Evolutionary conservation across 257 asterid species (phyloP), one percentile per base, ranked within the genome.

Genomic region (Datura wrightii): DNA sequence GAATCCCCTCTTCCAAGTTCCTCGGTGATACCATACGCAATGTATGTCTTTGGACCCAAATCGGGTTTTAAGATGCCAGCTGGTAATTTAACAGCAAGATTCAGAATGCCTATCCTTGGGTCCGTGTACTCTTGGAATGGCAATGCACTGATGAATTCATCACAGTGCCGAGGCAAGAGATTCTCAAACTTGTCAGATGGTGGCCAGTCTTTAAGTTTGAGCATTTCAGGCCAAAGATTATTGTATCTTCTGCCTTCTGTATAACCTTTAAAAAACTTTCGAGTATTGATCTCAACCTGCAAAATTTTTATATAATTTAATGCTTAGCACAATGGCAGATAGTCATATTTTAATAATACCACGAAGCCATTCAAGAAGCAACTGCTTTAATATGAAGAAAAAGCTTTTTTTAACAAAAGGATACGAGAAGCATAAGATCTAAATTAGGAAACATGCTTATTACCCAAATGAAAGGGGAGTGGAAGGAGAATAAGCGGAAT

Each of bases 1-100:
- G 99, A 96, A 89, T 96, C 99, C 19, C 99, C 99, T 89, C 99
- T 92, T 80, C 97, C 98, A 41, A 96, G 98, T 85, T 96, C 99
- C 82, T 92, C 89, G 0, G 13, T 55, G 18, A 86, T 18, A 36
- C 99, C 99, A 86, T 96, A 94, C 2, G 99, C 99, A 34, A 96
- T 93, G 87, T 96, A 96, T 31, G 99, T 96, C 89, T 96, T 96
- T 37, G 98, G 99, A 84, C 99, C 99, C 90, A 96, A 83, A 85
- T 96, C 99, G 24, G 99, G 99, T 83, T 93, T 94, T 84, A 94
- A 86, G 83, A 91, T 89, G 50, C 74, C 86, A 24, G 88, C 85
- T 15, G 99, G 99, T 88, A 94, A 84, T 90, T 93, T 96, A 65
- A 90, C 92, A 24, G 98, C 99, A 74, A 94, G 92, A 91, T 94